phyloP scores from a whole-genome alignment of 257 asterid species.

The Jacaranda copaia region DNA sequence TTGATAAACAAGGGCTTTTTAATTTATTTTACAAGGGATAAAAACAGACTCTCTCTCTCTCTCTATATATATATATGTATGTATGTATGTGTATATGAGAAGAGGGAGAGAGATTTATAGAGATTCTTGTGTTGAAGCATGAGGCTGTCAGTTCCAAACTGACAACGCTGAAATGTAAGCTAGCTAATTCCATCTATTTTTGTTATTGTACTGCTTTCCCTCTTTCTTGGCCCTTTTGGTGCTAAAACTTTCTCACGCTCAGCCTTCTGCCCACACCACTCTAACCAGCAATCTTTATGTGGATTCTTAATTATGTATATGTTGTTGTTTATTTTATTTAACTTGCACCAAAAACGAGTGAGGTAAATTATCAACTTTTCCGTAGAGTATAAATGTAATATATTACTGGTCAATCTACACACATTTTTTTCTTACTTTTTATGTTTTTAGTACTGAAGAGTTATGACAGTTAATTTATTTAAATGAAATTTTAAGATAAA shows the following conservation, averaged over 20 bases:
- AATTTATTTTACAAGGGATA: too few relatives aligned
- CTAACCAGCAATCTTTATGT: neutral
- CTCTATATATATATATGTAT: too few relatives aligned
- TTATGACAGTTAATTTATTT: too few relatives aligned
- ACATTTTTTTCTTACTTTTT: too few relatives aligned
- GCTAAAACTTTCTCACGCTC: slow-evolving; percentile 26
- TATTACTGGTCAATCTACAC: too few relatives aligned
- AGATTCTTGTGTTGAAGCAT: slow-evolving; percentile 33
- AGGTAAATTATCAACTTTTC: too few relatives aligned
- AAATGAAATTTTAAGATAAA: too few relatives aligned
- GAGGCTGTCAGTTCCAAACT: slow-evolving; percentile 40
- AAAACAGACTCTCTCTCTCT: too few relatives aligned
- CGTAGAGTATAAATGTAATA: too few relatives aligned
- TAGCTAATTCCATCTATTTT: slow-evolving; percentile 43
- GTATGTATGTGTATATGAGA: too few relatives aligned
- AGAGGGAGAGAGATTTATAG: neutral
- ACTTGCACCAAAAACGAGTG: neutral
- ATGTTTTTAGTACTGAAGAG: too few relatives aligned
- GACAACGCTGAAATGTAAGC: slow-evolving; percentile 42
- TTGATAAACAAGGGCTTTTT: too few relatives aligned
- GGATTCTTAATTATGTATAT: neutral
- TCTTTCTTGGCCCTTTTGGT: slow-evolving; percentile 36
- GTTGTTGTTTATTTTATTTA: neutral
- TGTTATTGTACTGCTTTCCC: slow-evolving; percentile 30
- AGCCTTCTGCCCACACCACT: neutral